Conservation (phyloP, 768 basidiomycete species). For the Tulasnella sp. region DNA sequence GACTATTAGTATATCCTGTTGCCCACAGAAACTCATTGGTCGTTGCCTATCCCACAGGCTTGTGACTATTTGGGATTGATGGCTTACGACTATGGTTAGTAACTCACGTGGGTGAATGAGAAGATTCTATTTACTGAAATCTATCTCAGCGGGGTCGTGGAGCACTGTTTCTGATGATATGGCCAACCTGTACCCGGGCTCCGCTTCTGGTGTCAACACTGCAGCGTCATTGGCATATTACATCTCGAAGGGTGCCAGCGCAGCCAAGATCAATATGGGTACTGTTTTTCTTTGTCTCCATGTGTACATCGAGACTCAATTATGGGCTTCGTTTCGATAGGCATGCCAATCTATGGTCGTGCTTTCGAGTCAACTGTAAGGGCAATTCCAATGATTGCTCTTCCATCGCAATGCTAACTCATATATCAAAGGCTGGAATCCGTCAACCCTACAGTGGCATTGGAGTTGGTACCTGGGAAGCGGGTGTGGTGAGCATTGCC, state of each 20-base stretch:
- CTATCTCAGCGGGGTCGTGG: background rate
- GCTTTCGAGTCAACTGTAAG: too few species aligned
- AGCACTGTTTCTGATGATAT: background rate
- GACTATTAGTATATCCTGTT: background rate
- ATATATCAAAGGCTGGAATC: background rate
- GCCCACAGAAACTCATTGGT: background rate
- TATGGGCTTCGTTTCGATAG: too few species aligned
- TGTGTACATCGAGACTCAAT: too few species aligned
- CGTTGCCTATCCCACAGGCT: background rate
- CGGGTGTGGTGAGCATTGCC: background rate
- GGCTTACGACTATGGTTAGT: background rate
- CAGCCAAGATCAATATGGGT: background rate
- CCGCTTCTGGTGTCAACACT: background rate
- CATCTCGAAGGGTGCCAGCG: background rate
- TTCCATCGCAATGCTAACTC: too few species aligned
- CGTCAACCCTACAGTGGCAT: background rate
- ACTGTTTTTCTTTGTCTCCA: background rate
- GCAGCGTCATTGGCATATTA: background rate
- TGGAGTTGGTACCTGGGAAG: background rate
- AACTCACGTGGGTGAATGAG: too few species aligned
- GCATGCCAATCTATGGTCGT: too few species aligned
- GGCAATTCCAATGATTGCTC: too few species aligned
- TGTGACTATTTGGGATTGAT: background rate
- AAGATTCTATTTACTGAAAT: too few species aligned
- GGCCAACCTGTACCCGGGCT: background rate